Conservation (phyloP, 2,329 filamentous ascomycete species). For the Blastomyces silverae region DNA sequence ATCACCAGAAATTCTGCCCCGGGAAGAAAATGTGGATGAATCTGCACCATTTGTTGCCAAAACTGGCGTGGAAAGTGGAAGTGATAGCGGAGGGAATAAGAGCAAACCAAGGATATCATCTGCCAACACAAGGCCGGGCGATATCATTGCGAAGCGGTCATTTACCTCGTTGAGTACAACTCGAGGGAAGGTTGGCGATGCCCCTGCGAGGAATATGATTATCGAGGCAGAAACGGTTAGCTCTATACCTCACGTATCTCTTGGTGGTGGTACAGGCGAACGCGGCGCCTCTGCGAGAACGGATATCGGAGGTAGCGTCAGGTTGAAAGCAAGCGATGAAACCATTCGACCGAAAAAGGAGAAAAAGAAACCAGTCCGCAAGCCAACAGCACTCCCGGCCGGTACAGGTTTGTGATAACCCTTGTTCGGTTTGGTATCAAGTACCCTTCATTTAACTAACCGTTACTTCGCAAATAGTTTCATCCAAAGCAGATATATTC, state of each 20-base stretch:
- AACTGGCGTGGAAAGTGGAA: slow-evolving; percentile 53
- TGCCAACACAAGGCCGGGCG: slow-evolving; percentile 42
- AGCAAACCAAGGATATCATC: slow-evolving; percentile 33
- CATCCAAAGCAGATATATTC: slow-evolving; percentile 96
- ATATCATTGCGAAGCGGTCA: slow-evolving; percentile 59
- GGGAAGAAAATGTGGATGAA: slow-evolving; percentile 39
- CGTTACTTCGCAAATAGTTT: slow-evolving; percentile 51
- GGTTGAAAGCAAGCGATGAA: slow-evolving; percentile 84
- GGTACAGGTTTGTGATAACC: slow-evolving; percentile 23
- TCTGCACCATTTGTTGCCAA: slow-evolving; percentile 41
- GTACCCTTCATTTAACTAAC: slow-evolving; percentile 18
- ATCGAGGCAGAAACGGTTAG: slow-evolving; percentile 95
- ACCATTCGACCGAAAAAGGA: slow-evolving; percentile 93
- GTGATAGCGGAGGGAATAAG: slow-evolving; percentile 46
- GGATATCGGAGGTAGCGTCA: slow-evolving; percentile 64
- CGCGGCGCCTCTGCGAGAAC: slow-evolving; percentile 53
- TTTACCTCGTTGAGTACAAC: slow-evolving; percentile 57
- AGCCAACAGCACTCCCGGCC: slow-evolving; percentile 53
- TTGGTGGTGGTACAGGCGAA: slow-evolving; percentile 56
- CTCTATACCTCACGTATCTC: slow-evolving; percentile 75
- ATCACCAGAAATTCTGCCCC: slow-evolving; percentile 42
- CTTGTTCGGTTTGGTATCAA: neutral
- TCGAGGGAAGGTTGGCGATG: slow-evolving; percentile 64
- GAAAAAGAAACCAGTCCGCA: slow-evolving; percentile 71
- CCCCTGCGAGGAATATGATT: slow-evolving; percentile 83